These are phyloP conservation scores for Epichloe hybrida DNA, from an alignment of 2,329 filamentous ascomycete genomes.

Conservation along the genomic window DNA sequence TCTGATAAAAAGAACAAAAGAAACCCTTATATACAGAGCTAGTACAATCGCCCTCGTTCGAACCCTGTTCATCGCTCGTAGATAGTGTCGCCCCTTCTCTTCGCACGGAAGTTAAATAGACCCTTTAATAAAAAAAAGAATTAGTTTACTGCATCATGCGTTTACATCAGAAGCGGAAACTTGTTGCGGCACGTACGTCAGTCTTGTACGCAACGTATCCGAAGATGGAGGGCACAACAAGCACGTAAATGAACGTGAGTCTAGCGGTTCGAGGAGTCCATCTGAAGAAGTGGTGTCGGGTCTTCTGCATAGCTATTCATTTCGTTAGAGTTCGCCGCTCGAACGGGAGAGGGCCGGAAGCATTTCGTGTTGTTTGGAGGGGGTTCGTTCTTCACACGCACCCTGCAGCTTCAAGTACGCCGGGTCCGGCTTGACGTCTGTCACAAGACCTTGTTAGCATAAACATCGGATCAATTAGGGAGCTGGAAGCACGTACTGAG, in stretches of 20 bases:
- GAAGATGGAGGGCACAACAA: conserved; percentile 57
- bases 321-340: conserved; percentile 11
- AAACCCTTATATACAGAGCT: conserved; percentile 28
- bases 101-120: conserved; percentile 72
- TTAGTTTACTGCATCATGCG: conserved; percentile 9
- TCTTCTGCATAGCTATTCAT: conserved; percentile 59
- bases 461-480: background rate
- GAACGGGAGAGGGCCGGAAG: background rate
- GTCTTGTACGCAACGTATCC: conserved; percentile 63
- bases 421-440: conserved; percentile 29
- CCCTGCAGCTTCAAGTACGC: conserved; percentile 27
- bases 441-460: conserved; percentile 13
- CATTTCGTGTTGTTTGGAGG: background rate
- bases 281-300: conserved; percentile 88
- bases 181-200: conserved; percentile 54
- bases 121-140: conserved; percentile 41
- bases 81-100: conserved; percentile 77
- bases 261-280: conserved; percentile 77
- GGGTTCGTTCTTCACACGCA: conserved; percentile 14
- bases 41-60: conserved; percentile 5
- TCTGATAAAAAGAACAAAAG: background rate
- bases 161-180: background rate
- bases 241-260: conserved; percentile 64
- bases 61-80: conserved; percentile 50
- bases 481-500: conserved; percentile 17